Base-by-base conservation (phyloP, 2,329 filamentous ascomycete species). In the Geosmithia flava region DNA sequence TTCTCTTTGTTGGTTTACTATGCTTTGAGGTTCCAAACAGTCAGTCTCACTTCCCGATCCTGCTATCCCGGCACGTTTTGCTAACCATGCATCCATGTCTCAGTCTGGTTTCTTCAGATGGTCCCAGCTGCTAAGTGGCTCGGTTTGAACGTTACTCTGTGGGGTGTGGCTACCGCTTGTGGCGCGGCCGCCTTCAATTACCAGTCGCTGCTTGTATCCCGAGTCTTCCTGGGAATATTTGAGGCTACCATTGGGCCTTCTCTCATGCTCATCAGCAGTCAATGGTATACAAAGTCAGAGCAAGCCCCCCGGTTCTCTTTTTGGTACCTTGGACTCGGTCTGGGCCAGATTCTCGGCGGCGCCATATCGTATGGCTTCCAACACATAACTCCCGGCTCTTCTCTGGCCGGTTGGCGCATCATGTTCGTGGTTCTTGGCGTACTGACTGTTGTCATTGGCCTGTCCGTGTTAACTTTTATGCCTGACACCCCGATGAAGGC, bases 371-470 rank as follows among this genome's bases (percentile, higher is more conserved):
- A 71, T 52, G 76, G 63, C 42, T 80, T 78, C 58, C 76, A 80
- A 56, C 70, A 76, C 11, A 64, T 70, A 61, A 68, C 54, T 1
- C 63, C 64, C 3, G 80, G 77, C 1, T 64, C 82, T 3, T 61
- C 68, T 1, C 71, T 74, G 2, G 67, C 76, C n/a, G 81, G 81
- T 3, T 87, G 82, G 82, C 68, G 79, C 6, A 82, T 76, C 75
- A 71, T 86, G 20, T 87, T 87, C 60, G 78, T 86, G 44, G 74
- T 82, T 13, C 80, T 87, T 55, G 83, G 83, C 8, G 66, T 69
- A 4, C 65, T 65, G 20, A 68, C 65, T 2, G 58, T 66, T 3
- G 16, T 56, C 7, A 56, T 66, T 6, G 65, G 63, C 1, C 43
- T 65, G 8, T 56, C 52, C 45, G 60, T 60, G 7, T 54, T 65